Evolutionary conservation across 164 flowering plant genomes (phyloP).

Genomic region (Magnolia kwangsiensis): DNA sequence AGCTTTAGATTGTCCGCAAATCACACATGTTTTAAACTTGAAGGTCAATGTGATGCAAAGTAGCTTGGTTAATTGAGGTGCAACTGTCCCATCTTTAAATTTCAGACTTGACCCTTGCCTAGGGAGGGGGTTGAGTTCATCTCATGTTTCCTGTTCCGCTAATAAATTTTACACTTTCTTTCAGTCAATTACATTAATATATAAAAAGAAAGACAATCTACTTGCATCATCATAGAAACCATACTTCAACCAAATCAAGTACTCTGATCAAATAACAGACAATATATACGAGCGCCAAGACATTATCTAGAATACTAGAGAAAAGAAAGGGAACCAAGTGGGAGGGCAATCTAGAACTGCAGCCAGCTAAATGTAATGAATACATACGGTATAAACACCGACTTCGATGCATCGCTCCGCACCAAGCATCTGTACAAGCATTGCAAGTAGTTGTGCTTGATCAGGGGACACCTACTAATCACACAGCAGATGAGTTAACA

Average conservation of each 20-base stretch:
- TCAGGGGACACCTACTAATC: conserved; percentile 79
- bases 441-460: conserved; percentile 84
- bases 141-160: no score
- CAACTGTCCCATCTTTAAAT: no score
- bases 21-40: no score
- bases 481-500: not conserved
- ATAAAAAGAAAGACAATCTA: not conserved
- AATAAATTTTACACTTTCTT: no score
- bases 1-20: no score
- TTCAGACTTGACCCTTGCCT: no score
- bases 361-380: not conserved
- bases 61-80: no score
- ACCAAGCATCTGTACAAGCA: conserved; percentile 83
- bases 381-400: conserved; percentile 72
- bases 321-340: not conserved
- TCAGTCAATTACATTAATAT: no score
- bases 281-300: not conserved
- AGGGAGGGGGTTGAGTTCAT: no score
- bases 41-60: no score
- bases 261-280: not conserved
- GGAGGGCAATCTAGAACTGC: not conserved
- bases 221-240: conserved; percentile 1
- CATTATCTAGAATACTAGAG: not conserved
- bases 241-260: not conserved
- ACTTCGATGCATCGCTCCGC: conserved; percentile 84